A percentile compares a stretch with the other conserved stretches of the same genome.
Conservation (phyloP, 202 grass and related monocot genomes). For the Zizania palustris region DNA sequence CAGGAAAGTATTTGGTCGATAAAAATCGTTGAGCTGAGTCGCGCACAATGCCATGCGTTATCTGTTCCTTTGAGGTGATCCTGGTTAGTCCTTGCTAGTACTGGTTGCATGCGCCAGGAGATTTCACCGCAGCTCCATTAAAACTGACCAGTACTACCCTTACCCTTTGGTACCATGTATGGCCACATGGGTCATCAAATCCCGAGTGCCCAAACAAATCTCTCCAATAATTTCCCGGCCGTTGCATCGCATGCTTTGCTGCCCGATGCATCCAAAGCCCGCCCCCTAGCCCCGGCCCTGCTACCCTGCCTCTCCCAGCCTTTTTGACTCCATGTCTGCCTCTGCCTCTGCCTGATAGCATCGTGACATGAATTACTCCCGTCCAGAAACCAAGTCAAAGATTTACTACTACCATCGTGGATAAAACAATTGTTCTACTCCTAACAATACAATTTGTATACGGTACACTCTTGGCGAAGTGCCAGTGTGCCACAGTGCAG, state of each 20-base stretch:
- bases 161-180: slow-evolving; percentile 17
- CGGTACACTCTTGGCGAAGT: too few relatives aligned
- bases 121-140: slow-evolving; percentile 37
- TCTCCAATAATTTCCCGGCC: slow-evolving; percentile 47
- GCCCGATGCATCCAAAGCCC: slow-evolving; percentile 15
- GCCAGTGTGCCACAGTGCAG: not conserved
- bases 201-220: slow-evolving; percentile 34
- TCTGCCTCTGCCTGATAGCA: not conserved
- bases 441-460: not conserved
- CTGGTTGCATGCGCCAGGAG: slow-evolving; percentile 22
- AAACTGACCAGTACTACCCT: slow-evolving; percentile 26
- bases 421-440: not conserved
- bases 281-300: not conserved
- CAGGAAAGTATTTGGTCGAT: not conserved
- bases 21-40: not conserved
- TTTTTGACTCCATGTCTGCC: slow-evolving; percentile 25
- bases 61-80: not conserved
- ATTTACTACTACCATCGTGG: not conserved
- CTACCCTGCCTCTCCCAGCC: not conserved
- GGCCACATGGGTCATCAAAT: slow-evolving; percentile 27
- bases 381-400: not conserved
- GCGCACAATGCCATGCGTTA: not conserved
- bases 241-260: not conserved
- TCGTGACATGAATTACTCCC: not conserved
- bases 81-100: not conserved